phyloP scores from a whole-genome alignment of 106 monocot species.

The Platanthera zijinensis region DNA sequence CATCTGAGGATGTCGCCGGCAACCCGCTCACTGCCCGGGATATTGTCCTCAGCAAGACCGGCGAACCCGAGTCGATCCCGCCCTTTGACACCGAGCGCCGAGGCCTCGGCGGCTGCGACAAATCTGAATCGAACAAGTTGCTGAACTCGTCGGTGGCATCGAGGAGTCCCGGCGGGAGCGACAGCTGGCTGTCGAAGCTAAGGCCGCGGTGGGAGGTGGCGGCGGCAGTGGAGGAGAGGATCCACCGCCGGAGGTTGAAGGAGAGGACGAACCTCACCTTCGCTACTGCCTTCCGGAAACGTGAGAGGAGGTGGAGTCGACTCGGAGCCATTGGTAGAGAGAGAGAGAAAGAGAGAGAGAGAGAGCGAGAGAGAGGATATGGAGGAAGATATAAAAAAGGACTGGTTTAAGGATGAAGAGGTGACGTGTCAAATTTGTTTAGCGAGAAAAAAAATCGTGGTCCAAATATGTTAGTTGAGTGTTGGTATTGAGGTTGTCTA shows the following conservation, averaged over 20 bases:
- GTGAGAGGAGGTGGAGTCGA: conserved; percentile 3
- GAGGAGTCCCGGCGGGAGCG: conserved; percentile 26
- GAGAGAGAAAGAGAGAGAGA: conserved; percentile 2
- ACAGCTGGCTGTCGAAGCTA: conserved; percentile 14
- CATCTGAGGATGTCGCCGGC: conserved; percentile 14
- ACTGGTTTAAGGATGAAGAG: background rate
- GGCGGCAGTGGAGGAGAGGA: conserved; percentile 11
- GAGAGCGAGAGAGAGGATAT: background rate
- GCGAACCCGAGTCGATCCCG: background rate
- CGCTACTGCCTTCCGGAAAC: conserved; percentile 31
- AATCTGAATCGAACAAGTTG: background rate
- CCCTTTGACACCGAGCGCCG: conserved; percentile 12
- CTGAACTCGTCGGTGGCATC: conserved; percentile 13
- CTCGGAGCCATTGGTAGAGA: background rate
- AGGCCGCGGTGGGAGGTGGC: background rate
- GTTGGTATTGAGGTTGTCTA: background rate
- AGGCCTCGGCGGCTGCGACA: background rate
- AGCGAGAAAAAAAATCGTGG: background rate
- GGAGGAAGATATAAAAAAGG: background rate
- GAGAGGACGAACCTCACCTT: conserved; percentile 45
- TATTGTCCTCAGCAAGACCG: conserved; percentile 17
- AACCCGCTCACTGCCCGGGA: conserved; percentile 19
- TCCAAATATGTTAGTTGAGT: background rate
- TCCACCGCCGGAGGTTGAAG: conserved; percentile 43
- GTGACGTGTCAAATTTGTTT: background rate